These are phyloP conservation scores for Phytophthora foliorum DNA, from an alignment of 352 stramenopile genomes.

Conservation along the genomic window DNA sequence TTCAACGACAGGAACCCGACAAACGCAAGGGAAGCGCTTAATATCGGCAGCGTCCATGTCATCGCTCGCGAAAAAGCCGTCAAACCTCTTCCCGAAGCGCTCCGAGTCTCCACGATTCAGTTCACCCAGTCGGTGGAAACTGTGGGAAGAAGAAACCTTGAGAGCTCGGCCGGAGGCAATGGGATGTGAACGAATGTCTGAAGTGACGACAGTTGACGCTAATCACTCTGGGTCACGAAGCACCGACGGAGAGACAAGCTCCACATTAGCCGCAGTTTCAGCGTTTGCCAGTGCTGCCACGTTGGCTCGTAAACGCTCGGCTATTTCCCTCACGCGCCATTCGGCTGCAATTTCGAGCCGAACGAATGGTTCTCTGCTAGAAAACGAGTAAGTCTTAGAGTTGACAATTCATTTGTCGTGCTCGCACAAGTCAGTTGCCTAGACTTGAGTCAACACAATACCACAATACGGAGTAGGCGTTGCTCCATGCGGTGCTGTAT, in stretches of 20 bases:
- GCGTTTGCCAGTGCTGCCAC: constrained; percentile 61
- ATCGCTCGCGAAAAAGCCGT: constrained; percentile 31
- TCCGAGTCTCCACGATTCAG: constrained; percentile 20
- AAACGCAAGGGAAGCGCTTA: constrained; percentile 21
- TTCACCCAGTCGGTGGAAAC: constrained; percentile 39
- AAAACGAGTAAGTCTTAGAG: constrained; percentile 18
- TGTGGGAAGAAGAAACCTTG: constrained; percentile 24
- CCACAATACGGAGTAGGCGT: not conserved
- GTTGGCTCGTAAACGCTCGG: constrained; percentile 63
- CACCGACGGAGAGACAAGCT: constrained; percentile 24
- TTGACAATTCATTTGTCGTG: not conserved
- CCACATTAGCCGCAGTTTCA: constrained; percentile 57
- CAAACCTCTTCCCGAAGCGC: not conserved
- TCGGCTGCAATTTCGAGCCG: constrained; percentile 40
- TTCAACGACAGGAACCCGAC: constrained; percentile 5
- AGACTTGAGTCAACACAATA: not conserved
- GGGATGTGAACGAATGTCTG: constrained; percentile 21
- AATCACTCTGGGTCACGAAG: not conserved
- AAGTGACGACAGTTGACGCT: not conserved
- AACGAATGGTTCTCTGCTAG: constrained; percentile 20
- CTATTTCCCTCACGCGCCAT: constrained; percentile 60
- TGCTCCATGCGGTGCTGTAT: too few species aligned
- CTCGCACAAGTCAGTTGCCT: not conserved
- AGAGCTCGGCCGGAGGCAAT: constrained; percentile 29
- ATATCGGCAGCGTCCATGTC: constrained; percentile 29